phyloP scores from a whole-genome alignment of 192 early-diverging fungal genomes.

The Coemansia sp. region DNA sequence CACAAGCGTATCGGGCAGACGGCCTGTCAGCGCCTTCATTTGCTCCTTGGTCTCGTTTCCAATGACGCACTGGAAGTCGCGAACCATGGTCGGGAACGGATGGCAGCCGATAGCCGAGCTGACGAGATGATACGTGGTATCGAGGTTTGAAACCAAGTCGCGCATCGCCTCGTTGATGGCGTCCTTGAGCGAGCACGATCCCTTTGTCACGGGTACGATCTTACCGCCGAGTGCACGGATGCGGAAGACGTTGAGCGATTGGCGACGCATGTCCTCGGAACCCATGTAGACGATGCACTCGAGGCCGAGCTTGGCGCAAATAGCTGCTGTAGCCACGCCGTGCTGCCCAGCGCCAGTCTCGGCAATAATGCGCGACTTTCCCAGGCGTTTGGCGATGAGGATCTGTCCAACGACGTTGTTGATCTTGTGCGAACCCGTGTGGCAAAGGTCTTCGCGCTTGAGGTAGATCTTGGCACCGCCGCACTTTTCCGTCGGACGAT shows the following conservation, averaged over 20 bases:
- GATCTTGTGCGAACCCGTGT: constrained; percentile 99
- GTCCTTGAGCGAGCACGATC: constrained; percentile 89
- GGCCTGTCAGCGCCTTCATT: constrained; percentile 74
- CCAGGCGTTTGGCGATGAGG: constrained; percentile 88
- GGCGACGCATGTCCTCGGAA: constrained; percentile 88
- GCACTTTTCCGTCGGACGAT: constrained; percentile 70
- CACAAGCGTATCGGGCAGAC: constrained; percentile 88
- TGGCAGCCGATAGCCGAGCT: constrained; percentile 97
- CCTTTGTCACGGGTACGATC: constrained; percentile 79
- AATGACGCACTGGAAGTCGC: constrained; percentile 98
- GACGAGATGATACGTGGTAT: constrained; percentile 92
- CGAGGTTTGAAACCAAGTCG: constrained; percentile 96
- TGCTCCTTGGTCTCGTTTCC: constrained; percentile 84
- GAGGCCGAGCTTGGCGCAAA: constrained; percentile 96
- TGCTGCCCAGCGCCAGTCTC: constrained; percentile 99
- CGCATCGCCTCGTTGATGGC: constrained; percentile 99
- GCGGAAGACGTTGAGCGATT: constrained; percentile 94
- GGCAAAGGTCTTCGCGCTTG: constrained; percentile 98
- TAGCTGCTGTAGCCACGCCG: constrained; percentile 95
- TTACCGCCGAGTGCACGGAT: constrained; percentile 92
- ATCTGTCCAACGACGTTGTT: constrained; percentile 97
- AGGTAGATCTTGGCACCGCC: constrained; percentile 94
- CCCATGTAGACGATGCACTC: constrained; percentile 99
- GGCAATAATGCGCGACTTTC: constrained; percentile 96
- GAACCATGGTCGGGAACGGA: constrained; percentile 95